Evolutionary conservation across 108 stramenopile genomes (phyloP).

Genomic region (Cylindrotheca closterium): DNA sequence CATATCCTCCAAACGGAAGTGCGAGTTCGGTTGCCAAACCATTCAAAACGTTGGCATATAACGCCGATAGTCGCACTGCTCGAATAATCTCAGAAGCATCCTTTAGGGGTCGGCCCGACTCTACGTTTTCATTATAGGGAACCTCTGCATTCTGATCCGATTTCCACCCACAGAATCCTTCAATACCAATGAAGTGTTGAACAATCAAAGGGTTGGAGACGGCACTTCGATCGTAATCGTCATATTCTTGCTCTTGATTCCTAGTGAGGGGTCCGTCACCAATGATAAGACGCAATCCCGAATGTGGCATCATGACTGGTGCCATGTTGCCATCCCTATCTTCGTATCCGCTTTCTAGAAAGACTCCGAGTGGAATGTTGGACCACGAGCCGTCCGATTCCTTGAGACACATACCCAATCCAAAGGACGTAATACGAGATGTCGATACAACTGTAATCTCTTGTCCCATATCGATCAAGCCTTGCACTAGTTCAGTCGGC

Average conservation of each 20-base stretch:
- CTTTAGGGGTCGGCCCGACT: conserved; percentile 21
- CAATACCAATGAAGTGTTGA: conserved; percentile 42
- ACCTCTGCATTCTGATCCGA: conserved; percentile 63
- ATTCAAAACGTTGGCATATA: conserved; percentile 40
- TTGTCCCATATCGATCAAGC: conserved; percentile 42
- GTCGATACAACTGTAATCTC: conserved; percentile 48
- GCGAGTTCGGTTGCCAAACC: conserved; percentile 43
- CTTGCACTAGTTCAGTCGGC: conserved; percentile 45
- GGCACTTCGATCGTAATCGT: too few relatives aligned
- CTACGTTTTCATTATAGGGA: conserved; percentile 35
- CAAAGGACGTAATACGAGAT: conserved; percentile 50
- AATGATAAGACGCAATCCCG: conserved; percentile 35
- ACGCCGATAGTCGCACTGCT: conserved; percentile 48
- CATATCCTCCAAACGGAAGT: conserved; percentile 62
- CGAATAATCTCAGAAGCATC: conserved; percentile 26
- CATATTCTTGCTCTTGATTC: conserved; percentile 7
- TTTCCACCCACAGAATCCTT: conserved; percentile 61
- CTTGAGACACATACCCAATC: conserved; percentile 49
- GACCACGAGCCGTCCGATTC: conserved; percentile 53
- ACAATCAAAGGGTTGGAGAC: too few relatives aligned
- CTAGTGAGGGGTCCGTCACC: conserved; percentile 31
- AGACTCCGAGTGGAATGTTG: conserved; percentile 44
- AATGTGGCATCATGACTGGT: conserved; percentile 25
- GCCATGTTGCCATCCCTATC: conserved; percentile 16
- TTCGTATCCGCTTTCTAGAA: conserved; percentile 39